Base-by-base conservation (phyloP, 129 eudicot genomes). In the Chrysanthemum lavandulifolium region DNA sequence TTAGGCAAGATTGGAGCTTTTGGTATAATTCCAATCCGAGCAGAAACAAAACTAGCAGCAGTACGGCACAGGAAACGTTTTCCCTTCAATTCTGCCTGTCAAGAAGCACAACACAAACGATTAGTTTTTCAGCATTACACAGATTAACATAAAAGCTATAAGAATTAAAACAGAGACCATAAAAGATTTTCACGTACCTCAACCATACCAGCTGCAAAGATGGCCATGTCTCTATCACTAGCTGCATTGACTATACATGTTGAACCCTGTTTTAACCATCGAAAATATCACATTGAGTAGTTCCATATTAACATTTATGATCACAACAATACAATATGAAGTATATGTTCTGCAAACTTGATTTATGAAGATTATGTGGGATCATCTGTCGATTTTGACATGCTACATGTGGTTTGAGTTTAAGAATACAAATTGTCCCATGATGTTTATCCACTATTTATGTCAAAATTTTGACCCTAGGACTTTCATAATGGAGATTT, bases 1-100 rank as follows among this genome's bases (percentile, higher is more conserved):
- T 60, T 68, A 14, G 99, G 97, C 61, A 80, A 82, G 58, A 95
- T 79, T 29, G 99, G 96, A 84, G 89, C 83, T 79, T 87, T 88
- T 67, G 96, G 80, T 8, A 81, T 74, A 31, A 95, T 95, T 64
- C 99, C 99, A 61, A 95, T 73, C 48, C 94, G 86, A 48, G 97
- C 88, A 73, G 99, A 91, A 71, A 95, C 99, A 71, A 95, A 95
- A 80, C 90, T 95, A 78, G 99, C 99, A 49, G 99, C 99, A 63
- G 97, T 90, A 68, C 99, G 96, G 82, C 97, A 91, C 52, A 95
- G 80, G 72, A 88, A 95, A 65, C 76, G 83, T 68, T 95, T 90
- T 56, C 97, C 97, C 76, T 81, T 95, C 65, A 86, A 75, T 82
- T 95, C 99, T 57, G 99, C 99, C 99, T 95, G 84, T 51, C 68